Evolutionary conservation across 2,329 filamentous ascomycete species (phyloP), one percentile per base, ranked within the genome.

Genomic region (Phaeoacremonium minimum): DNA sequence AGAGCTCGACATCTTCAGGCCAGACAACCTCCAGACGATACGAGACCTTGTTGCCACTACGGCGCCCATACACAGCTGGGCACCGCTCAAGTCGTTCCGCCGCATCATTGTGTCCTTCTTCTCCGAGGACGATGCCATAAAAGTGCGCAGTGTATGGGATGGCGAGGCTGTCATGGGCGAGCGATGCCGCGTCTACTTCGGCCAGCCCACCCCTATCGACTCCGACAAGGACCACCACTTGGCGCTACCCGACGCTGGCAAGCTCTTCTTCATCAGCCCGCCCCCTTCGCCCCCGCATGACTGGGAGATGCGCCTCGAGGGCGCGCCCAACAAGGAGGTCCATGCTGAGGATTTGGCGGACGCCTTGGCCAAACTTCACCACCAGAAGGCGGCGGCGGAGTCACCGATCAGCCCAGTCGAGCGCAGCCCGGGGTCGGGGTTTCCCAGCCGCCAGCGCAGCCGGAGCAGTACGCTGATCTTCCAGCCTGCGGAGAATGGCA

Each of bases 71-170:
- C 82, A 87, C 63, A 80, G 83, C 41, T 93, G 86, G 73, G 78
- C 84, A 9, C 87, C 87, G 1, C 75, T 93, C 44, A 87, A 87
- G 58, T 89, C 84, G 6, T 88, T 93, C 71, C 78, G 83, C 46
- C 83, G 87, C 57, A 88, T 93, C 52, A 73, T 91, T 49, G 78
- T 86, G 43, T 87, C 85, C 48, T 91, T 93, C 69, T 82, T 75
- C 61, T 77, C 80, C 42, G 70, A 75, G 51, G 75, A 81, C 36
- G 76, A 83, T 36, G 85, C 87, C 38, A 79, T 87, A 49, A 68
- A 71, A 38, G 83, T 91, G 38, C 81, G 85, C 45, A 69, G 78
- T 47, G 70, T 83, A 37, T 85, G 88, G 62, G 85, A 93, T 52
- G 81, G 83, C 50, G 83, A 89, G 62, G 66, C 67, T 16, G 71